phyloP scores from a whole-genome alignment of 441 rosid genomes.

The Aleurites moluccanus region DNA sequence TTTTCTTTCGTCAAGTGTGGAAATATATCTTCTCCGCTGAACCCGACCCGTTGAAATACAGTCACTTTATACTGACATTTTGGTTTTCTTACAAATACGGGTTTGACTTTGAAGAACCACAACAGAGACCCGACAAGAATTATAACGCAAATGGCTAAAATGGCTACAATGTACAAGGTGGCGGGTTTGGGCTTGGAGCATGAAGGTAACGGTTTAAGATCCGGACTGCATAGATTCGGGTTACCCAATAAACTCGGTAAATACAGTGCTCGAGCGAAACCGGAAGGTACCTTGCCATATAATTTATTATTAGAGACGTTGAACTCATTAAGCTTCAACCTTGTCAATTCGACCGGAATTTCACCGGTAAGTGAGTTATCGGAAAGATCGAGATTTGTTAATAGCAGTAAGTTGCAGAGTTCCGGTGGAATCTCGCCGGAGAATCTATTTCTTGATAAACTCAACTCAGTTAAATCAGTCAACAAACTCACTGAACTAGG shows the following conservation, averaged over 20 bases:
- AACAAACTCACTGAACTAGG: conserved; percentile 49
- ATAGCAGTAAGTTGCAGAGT: conserved; percentile 49
- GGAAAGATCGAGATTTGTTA: conserved; percentile 59
- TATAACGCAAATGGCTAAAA: conserved; percentile 30
- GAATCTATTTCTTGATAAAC: conserved; percentile 49
- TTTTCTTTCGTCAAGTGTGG: conserved; percentile 43
- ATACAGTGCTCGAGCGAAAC: conserved; percentile 32
- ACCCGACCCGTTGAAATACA: conserved; percentile 53
- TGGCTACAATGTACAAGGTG: conserved; percentile 25
- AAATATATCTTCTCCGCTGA: conserved; percentile 43
- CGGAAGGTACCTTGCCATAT: conserved; percentile 50
- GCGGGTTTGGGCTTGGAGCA: conserved; percentile 40
- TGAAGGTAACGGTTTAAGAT: conserved; percentile 37
- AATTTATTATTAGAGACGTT: conserved; percentile 58
- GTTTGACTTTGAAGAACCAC: conserved; percentile 43
- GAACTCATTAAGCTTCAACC: conserved; percentile 47
- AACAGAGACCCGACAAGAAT: conserved; percentile 36
- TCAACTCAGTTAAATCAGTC: conserved; percentile 43
- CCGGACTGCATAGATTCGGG: conserved; percentile 58
- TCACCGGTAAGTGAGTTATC: conserved; percentile 51
- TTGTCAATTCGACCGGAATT: conserved; percentile 51
- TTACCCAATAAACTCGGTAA: conserved; percentile 52
- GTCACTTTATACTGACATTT: conserved; percentile 37
- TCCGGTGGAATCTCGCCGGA: conserved; percentile 56
- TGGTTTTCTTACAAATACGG: conserved; percentile 24